phyloP scores from a whole-genome alignment of 495 filamentous ascomycete genomes.

The Xylaria bambusicola region DNA sequence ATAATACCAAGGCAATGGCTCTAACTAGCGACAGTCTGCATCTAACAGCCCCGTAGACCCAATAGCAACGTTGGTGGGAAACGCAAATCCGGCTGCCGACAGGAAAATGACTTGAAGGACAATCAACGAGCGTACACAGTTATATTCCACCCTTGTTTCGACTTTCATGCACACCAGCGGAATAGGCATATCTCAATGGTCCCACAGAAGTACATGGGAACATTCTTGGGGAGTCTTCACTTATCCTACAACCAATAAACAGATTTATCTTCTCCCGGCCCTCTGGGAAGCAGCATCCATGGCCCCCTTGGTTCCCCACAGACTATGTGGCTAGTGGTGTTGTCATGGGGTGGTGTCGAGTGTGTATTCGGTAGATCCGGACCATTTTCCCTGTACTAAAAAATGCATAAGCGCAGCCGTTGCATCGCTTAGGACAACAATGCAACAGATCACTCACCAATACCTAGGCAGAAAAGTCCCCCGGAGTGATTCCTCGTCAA shows the following conservation, averaged over 20 bases:
- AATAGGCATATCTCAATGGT: slow-evolving; percentile 1
- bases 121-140: background rate
- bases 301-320: slow-evolving; percentile 6
- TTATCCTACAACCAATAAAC: slow-evolving; percentile 9
- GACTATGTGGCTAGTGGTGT: background rate
- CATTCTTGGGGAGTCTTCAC: slow-evolving; percentile 4
- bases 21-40: too few relatives aligned
- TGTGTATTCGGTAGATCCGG: slow-evolving; percentile 1
- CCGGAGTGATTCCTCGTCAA: too few relatives aligned
- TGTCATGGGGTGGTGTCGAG: too few relatives aligned
- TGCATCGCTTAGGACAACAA: background rate
- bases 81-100: background rate
- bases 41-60: too few relatives aligned
- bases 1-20: too few relatives aligned
- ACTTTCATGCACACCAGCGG: slow-evolving; percentile 6
- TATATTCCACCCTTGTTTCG: background rate
- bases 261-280: slow-evolving; percentile 2
- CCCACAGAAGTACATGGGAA: slow-evolving; percentile 1
- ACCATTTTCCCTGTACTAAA: slow-evolving; percentile 5
- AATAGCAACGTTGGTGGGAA: background rate
- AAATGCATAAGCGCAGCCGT: slow-evolving; percentile 3
- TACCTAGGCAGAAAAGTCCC: background rate
- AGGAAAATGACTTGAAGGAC: background rate
- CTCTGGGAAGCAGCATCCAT: background rate
- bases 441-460: background rate